Conservation (phyloP, 257 asterid genomes). For the Solanum habrochaites region DNA sequence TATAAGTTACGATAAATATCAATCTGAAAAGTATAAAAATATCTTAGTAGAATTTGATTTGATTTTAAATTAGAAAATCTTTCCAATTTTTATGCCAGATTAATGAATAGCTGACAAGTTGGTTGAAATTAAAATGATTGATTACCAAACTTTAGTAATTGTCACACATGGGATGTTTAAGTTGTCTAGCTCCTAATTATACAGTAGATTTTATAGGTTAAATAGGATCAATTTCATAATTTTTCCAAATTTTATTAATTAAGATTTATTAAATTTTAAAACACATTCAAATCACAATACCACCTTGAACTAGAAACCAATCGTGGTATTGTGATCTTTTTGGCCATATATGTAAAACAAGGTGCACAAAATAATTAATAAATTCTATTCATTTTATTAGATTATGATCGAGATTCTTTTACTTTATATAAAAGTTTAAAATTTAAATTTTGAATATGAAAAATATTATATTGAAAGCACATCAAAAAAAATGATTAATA, state of each 20-base stretch:
- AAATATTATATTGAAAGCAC: no score
- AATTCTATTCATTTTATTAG: no score
- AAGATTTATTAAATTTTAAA: no score
- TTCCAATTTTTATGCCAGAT: not conserved
- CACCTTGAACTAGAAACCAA: not conserved
- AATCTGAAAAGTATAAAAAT: not conserved
- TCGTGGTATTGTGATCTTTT: not conserved
- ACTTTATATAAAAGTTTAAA: no score
- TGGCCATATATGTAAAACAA: not conserved
- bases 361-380: not conserved
- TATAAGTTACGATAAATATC: not conserved
- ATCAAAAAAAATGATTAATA: no score
- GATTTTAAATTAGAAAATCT: not conserved
- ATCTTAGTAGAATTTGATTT: no score
- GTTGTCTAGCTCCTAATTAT: not conserved
- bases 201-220: not conserved
- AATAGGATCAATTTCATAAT: not conserved
- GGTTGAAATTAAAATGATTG: not conserved
- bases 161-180: not conserved
- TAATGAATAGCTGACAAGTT: not conserved
- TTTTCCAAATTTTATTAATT: not conserved
- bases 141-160: not conserved
- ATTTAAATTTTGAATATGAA: no score
- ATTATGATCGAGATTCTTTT: not conserved
- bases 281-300: not conserved